A percentile compares a stretch with the other conserved stretches of the same genome.
phyloP scores from a whole-genome alignment of 202 grass and related monocot genomes.

The Dendrocalamus latiflorus region DNA sequence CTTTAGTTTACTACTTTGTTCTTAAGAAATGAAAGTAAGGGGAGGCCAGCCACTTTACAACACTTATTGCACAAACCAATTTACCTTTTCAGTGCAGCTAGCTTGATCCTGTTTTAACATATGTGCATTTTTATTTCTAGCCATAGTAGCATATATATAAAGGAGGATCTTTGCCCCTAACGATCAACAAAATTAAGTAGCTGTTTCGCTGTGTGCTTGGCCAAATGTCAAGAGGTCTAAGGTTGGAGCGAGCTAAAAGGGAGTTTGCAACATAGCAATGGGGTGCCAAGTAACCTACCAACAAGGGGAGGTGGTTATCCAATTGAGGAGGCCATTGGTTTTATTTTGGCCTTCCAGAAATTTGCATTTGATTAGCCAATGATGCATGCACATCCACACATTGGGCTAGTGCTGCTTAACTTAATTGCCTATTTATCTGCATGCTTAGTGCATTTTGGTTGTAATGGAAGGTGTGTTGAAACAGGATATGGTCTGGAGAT shows the following conservation, averaged over 20 bases:
- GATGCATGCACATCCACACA: slow-evolving; percentile 28
- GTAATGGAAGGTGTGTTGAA: slow-evolving; percentile 30
- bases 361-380: slow-evolving; percentile 1
- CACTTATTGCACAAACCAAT: slow-evolving; percentile 32
- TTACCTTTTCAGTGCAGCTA: slow-evolving; percentile 22
- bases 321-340: slow-evolving; percentile 20
- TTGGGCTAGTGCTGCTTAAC: slow-evolving; percentile 20
- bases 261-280: slow-evolving; percentile 28
- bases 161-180: slow-evolving; percentile 26
- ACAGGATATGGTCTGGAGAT: slow-evolving; percentile 17
- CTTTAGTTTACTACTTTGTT: slow-evolving; percentile 28
- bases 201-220: slow-evolving; percentile 26
- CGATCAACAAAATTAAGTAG: slow-evolving; percentile 20
- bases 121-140: slow-evolving; percentile 21
- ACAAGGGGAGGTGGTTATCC: slow-evolving; percentile 17
- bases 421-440: slow-evolving; percentile 22
- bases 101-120: slow-evolving; percentile 25
- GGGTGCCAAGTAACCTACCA: slow-evolving; percentile 46
- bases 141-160: slow-evolving; percentile 26
- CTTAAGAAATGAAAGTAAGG: slow-evolving; percentile 20
- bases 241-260: slow-evolving; percentile 36
- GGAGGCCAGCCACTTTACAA: not conserved
- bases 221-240: slow-evolving; percentile 45
- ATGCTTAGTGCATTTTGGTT: slow-evolving; percentile 36
- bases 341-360: slow-evolving; percentile 35